Base-by-base conservation (phyloP, 768 basidiomycete genomes). In the Xerocomus potaroensis region DNA sequence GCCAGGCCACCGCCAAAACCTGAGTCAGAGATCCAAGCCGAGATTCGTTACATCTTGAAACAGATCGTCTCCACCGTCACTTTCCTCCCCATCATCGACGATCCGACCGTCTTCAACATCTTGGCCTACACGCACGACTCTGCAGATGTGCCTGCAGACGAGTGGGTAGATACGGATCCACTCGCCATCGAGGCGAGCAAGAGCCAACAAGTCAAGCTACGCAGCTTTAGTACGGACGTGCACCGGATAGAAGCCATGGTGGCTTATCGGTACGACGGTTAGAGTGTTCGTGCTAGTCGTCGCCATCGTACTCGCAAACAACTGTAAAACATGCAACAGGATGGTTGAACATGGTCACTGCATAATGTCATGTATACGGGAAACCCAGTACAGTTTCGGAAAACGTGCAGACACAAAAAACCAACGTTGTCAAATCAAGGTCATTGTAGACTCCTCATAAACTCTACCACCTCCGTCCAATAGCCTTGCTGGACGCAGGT, bases 231-330 rank as follows among this genome's bases (percentile, higher is more conserved):
- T 67, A 99, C 96, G 4, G 94, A 97, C 66, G 82, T 94, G n/a
- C 96, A 99, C 64, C 82, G 91, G 47, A 90, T 99, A 62, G 90
- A 97, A 65, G 92, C 94, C 5, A 91, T 97, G 89, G 95, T 98
- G 38, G 93, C 94, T 5, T 98, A 97, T 72, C 80, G 93, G 30
- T 93, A 92, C 53, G 92, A 91, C 49, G 87, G 87, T 55, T 89
- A 73, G 62, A 45, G 9, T 5, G 21, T 45, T 26, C 6, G 8
- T 45, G 37, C 42, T 33, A 19, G 38, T 2, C 22, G 40, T 47
- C 29, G 47, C 27, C 34, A 29, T 45, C 38, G 23, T 24, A 11
- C 30, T 36, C 22, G 29, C 19, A 35, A 40, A 37, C 44, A 32
- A n/a, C n/a, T n/a, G n/a, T n/a, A n/a, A n/a, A n/a, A n/a, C n/a